Evolutionary conservation across 352 stramenopile genomes (phyloP), one percentile per base, ranked within the genome.

Genomic region (Thalassiosira hispida): DNA sequence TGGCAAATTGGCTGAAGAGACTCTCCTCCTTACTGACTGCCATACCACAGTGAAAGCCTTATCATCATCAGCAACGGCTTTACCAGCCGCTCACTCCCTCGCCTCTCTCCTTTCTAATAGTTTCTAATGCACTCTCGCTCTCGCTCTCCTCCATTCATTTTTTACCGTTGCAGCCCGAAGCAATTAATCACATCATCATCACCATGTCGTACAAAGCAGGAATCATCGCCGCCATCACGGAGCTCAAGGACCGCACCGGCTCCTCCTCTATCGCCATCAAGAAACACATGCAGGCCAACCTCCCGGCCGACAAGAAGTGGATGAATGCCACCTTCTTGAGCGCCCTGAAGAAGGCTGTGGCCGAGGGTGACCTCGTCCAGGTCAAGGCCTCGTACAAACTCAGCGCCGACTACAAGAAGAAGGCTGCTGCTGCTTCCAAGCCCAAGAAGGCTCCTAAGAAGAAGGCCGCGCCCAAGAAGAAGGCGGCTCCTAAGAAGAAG

Each of bases 351-450:
- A 92, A 91, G 55, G 95, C 91, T 38, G 95, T 98, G 14, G 91
- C 95, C 66, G 81, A 84, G 8, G 95, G 95, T 71, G 96, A 96
- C 80, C 90, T 98, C 2, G 89, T 98, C 20, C 87, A 96, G 47
- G 91, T 97, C 16, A 98, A 98, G 90, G 92, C 91, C 59, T 98
- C 95, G 42, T 98, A 97, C 94, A 98, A 98, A 87, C 89, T 98
- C 14, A 94, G 94, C 1, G 80, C 95, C 20, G 93, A 96, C n/a
- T n/a, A n/a, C n/a, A n/a, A n/a, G n/a, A n/a, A n/a, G n/a, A n/a
- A n/a, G n/a, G n/a, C n/a, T n/a, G n/a, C n/a, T n/a, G n/a, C n/a
- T n/a, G n/a, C n/a, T n/a, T n/a, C n/a, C n/a, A n/a, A n/a, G n/a
- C n/a, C n/a, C n/a, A n/a, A n/a, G n/a, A n/a, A n/a, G n/a, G n/a